Conservation (phyloP, 306 rosid species). For the Rubus idaeus region DNA sequence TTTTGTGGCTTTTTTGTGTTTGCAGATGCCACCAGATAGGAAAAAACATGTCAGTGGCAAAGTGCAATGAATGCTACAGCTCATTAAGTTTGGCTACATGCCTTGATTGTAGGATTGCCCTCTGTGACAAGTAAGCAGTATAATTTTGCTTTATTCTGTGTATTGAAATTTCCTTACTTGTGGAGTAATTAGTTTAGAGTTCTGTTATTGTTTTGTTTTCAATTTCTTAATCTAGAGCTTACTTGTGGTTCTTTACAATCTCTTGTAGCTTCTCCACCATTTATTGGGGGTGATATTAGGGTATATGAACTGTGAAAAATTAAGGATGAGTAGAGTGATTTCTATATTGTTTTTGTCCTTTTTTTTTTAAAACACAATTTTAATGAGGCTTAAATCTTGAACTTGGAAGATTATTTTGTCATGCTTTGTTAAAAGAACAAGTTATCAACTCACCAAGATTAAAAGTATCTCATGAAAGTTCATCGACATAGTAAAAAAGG, state of each 20-base stretch:
- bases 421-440: neutral
- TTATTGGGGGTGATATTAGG: neutral
- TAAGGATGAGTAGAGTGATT: neutral
- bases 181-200: neutral
- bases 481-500: neutral
- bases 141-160: slow-evolving; percentile 14
- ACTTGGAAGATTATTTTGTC: neutral
- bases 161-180: neutral
- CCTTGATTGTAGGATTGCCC: slow-evolving; percentile 62
- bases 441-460: neutral
- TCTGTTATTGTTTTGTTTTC: neutral
- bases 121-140: slow-evolving; percentile 75
- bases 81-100: slow-evolving; percentile 72
- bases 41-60: slow-evolving; percentile 43
- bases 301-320: neutral
- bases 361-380: neutral
- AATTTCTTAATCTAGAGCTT: neutral
- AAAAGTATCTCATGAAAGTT: neutral
- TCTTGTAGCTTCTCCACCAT: neutral
- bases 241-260: neutral
- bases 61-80: slow-evolving; percentile 62
- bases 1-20: slow-evolving; percentile 21
- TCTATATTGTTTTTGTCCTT: neutral
- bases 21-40: slow-evolving; percentile 81
- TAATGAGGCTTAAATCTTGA: neutral